Conservation (phyloP, 2,329 filamentous ascomycete species). For the Falciphora oryzae region DNA sequence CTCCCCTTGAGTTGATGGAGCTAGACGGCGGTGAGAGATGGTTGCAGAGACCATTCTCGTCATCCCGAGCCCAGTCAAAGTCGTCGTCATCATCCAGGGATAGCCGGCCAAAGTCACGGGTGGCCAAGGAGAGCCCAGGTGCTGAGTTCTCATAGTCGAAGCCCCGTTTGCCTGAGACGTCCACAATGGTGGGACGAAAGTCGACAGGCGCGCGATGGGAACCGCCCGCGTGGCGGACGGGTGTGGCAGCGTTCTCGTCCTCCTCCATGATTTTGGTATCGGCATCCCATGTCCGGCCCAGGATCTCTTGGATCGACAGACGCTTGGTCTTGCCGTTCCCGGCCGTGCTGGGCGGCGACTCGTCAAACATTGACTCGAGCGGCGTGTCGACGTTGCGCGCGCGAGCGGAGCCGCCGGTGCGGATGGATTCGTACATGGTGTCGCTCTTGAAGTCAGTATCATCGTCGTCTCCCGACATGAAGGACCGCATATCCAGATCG, state of each 20-base stretch:
- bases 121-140: conserved; percentile 27
- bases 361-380: conserved; percentile 75
- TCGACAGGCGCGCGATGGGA: conserved; percentile 24
- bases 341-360: conserved; percentile 60
- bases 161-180: conserved; percentile 11
- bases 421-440: conserved; percentile 69
- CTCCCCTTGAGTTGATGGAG: conserved; percentile 47
- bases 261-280: conserved; percentile 57
- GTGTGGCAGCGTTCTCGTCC: conserved; percentile 51
- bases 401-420: conserved; percentile 63
- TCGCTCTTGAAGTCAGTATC: conserved; percentile 76
- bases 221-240: conserved; percentile 31
- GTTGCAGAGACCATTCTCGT: conserved; percentile 47
- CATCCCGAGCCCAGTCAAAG: conserved; percentile 57
- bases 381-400: conserved; percentile 63
- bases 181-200: conserved; percentile 19
- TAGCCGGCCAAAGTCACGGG: conserved; percentile 40
- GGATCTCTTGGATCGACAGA: conserved; percentile 53
- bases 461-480: conserved; percentile 66
- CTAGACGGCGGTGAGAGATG: conserved; percentile 52
- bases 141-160: conserved; percentile 17
- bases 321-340: conserved; percentile 48
- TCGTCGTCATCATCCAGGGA: conserved; percentile 59
- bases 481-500: conserved; percentile 60
- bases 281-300: conserved; percentile 49